phyloP scores from a whole-genome alignment of 1,139 yeast species.

The Petasospora fabianii region DNA sequence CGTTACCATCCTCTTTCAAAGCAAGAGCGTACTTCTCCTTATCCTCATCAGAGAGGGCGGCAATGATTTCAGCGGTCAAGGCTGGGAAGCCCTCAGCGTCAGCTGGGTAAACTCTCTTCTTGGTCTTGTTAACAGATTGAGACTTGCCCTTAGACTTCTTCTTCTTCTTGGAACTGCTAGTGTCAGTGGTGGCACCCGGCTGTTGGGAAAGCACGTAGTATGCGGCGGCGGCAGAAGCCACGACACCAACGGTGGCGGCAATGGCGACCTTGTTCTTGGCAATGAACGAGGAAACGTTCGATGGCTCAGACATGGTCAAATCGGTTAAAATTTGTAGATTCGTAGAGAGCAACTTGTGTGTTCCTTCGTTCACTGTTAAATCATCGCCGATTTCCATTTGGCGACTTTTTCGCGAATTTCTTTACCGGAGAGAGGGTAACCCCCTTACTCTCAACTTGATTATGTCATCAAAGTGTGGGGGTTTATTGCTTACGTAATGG shows the following conservation, averaged over 20 bases:
- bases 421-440: too few relatives aligned
- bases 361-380: too few relatives aligned
- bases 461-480: too few relatives aligned
- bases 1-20: slow-evolving; percentile 88
- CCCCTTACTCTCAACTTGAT: too few relatives aligned
- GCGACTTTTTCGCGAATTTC: too few relatives aligned
- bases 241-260: slow-evolving; percentile 19
- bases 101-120: slow-evolving; percentile 38
- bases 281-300: slow-evolving; percentile 17
- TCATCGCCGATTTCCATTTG: too few relatives aligned
- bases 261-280: slow-evolving; percentile 19
- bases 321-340: too few relatives aligned
- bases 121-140: slow-evolving; percentile 18
- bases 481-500: too few relatives aligned
- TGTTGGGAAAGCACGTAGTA: slow-evolving; percentile 17
- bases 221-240: slow-evolving; percentile 20
- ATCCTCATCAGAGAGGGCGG: slow-evolving; percentile 46
- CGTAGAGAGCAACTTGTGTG: too few relatives aligned
- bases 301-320: slow-evolving; percentile 13
- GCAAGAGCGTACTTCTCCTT: slow-evolving; percentile 60
- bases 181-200: slow-evolving; percentile 4
- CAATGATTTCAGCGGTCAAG: slow-evolving; percentile 45
- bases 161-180: slow-evolving; percentile 26
- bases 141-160: slow-evolving; percentile 36
- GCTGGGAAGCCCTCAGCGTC: slow-evolving; percentile 54